Evolutionary conservation across 202 grass and related monocot species (phyloP).

Genomic region (Setaria italica): DNA sequence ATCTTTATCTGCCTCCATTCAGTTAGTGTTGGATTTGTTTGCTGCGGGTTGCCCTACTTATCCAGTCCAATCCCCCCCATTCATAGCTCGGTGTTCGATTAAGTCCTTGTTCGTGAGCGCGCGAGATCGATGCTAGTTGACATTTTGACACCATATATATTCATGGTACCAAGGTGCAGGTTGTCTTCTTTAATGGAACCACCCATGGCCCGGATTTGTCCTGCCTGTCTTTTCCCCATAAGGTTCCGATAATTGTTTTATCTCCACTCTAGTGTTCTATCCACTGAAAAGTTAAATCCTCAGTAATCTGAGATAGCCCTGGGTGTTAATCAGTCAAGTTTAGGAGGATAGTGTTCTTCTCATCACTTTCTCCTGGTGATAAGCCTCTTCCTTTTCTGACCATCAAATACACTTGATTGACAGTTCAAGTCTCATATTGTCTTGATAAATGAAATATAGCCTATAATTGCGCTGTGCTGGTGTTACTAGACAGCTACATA

Average conservation of each 20-base stretch:
- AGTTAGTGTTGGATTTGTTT: too few relatives aligned
- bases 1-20: too few relatives aligned
- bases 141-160: too few relatives aligned
- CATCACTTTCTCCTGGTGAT: slow-evolving; percentile 1
- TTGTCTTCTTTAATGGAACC: too few relatives aligned
- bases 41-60: too few relatives aligned
- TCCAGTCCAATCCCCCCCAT: too few relatives aligned
- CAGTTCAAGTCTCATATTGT: background rate
- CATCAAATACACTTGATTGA: background rate
- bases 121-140: too few relatives aligned
- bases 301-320: background rate
- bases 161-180: too few relatives aligned
- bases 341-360: background rate
- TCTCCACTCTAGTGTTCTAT: slow-evolving; percentile 12
- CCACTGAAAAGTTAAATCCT: background rate
- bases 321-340: background rate
- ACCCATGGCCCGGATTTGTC: background rate
- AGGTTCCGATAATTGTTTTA: background rate
- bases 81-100: too few relatives aligned
- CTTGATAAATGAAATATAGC: slow-evolving; percentile 13
- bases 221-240: background rate
- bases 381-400: background rate
- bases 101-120: too few relatives aligned
- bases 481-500: background rate
- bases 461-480: background rate